phyloP scores from a whole-genome alignment of 1,284 basidiomycete genomes.

The Cystobasidium sp. region DNA sequence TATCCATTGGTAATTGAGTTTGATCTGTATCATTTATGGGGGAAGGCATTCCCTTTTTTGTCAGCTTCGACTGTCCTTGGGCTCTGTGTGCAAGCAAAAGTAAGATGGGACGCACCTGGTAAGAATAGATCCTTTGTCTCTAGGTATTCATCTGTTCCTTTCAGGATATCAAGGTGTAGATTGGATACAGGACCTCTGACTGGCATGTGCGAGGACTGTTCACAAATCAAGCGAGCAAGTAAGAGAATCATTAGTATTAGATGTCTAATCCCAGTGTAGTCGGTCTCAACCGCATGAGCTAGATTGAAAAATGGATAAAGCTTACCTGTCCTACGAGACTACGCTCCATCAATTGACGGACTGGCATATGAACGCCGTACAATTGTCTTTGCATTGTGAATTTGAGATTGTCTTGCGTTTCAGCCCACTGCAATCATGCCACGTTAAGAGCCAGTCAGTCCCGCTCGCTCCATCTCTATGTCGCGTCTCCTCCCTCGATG shows the following conservation, averaged over 20 bases:
- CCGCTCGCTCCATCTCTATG: background rate
- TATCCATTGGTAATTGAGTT: conserved; percentile 64
- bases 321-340: conserved; percentile 66
- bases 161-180: conserved; percentile 84
- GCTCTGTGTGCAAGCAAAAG: background rate
- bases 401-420: conserved; percentile 85
- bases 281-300: background rate
- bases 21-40: conserved; percentile 52
- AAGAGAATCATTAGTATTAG: background rate
- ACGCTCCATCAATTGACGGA: conserved; percentile 90
- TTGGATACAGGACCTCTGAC: conserved; percentile 59
- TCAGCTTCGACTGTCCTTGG: no score
- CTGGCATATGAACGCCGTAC: conserved; percentile 84
- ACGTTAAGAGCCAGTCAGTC: background rate
- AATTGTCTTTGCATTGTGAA: conserved; percentile 82
- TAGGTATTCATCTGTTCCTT: conserved; percentile 83
- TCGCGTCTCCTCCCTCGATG: background rate
- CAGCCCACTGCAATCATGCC: conserved; percentile 73
- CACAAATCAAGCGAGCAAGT: background rate
- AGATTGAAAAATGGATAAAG: conserved; percentile 63
- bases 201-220: conserved; percentile 35
- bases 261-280: background rate
- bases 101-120: conserved; percentile 22
- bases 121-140: conserved; percentile 74
- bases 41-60: background rate